Conservation (phyloP, 176 grass and related monocot species). For the Dendrocalamus sinicus region DNA sequence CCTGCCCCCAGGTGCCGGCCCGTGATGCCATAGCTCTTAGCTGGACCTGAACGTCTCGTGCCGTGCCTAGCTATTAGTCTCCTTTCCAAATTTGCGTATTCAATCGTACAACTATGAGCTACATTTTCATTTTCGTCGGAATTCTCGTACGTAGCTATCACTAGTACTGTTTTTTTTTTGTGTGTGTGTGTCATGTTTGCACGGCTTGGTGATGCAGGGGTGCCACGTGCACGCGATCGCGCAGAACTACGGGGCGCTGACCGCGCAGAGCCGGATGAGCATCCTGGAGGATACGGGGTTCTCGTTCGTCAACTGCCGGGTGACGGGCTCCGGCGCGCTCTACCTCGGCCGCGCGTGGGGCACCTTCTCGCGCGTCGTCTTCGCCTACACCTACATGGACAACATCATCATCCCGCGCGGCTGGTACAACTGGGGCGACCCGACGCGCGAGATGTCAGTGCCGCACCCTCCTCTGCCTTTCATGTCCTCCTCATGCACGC, state of each 20-base stretch:
- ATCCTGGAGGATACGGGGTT: slow-evolving; percentile 89
- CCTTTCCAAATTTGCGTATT: background rate
- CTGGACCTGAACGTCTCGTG: background rate
- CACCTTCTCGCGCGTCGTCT: slow-evolving; percentile 91
- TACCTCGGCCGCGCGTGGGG: slow-evolving; percentile 93
- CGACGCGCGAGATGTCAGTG: slow-evolving; percentile 70
- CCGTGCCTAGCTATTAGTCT: background rate
- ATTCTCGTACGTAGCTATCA: background rate
- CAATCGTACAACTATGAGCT: background rate
- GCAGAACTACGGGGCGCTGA: slow-evolving; percentile 77
- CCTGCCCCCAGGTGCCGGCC: slow-evolving; percentile 43
- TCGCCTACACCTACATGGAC: slow-evolving; percentile 98
- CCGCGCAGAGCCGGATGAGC: slow-evolving; percentile 88
- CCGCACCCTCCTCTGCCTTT: background rate
- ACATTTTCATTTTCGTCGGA: background rate
- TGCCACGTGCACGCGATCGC: slow-evolving; percentile 92
- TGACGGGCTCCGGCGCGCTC: slow-evolving; percentile 85
- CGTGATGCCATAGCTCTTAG: slow-evolving; percentile 43
- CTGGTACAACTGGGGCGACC: slow-evolving; percentile 97
- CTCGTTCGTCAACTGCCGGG: slow-evolving; percentile 88
- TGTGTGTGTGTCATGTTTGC: background rate
- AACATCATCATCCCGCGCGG: slow-evolving; percentile 86
- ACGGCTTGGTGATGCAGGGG: slow-evolving; percentile 33
- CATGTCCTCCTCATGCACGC: background rate
- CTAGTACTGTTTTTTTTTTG: background rate